Evolutionary conservation across 495 filamentous ascomycete genomes (phyloP).

Genomic region (Talaromyces nanjingensis): DNA sequence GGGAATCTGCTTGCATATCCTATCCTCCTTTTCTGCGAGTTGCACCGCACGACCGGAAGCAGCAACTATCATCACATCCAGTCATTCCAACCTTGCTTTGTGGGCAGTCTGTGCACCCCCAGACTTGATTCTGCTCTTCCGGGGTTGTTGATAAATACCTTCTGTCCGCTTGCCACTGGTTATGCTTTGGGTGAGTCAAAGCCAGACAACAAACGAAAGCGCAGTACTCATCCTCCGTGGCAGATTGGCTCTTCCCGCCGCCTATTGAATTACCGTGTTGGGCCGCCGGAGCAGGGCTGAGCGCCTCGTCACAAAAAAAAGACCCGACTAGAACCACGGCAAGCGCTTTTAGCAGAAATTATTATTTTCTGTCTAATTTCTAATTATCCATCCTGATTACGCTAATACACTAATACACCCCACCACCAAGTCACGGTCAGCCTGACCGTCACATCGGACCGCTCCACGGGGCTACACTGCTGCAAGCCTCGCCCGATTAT

Average conservation of each 20-base stretch:
- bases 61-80: neutral
- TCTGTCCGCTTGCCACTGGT: neutral
- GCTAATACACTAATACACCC: neutral
- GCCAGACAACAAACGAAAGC: neutral
- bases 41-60: neutral
- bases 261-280: neutral
- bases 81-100: slow-evolving; percentile 4
- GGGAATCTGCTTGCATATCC: neutral
- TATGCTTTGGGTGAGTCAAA: neutral
- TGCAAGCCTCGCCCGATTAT: neutral
- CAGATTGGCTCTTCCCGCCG: neutral
- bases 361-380: neutral
- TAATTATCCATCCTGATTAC: neutral
- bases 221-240: neutral
- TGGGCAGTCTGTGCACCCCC: neutral
- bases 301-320: neutral
- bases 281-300: too few relatives aligned
- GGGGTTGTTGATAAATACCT: neutral
- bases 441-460: slow-evolving; percentile 6
- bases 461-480: neutral
- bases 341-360: neutral
- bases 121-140: neutral
- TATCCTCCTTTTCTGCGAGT: neutral
- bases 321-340: neutral
- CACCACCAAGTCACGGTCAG: neutral